phyloP scores from a whole-genome alignment of 1,139 yeast species.

The Yamadazyma aaseri region DNA sequence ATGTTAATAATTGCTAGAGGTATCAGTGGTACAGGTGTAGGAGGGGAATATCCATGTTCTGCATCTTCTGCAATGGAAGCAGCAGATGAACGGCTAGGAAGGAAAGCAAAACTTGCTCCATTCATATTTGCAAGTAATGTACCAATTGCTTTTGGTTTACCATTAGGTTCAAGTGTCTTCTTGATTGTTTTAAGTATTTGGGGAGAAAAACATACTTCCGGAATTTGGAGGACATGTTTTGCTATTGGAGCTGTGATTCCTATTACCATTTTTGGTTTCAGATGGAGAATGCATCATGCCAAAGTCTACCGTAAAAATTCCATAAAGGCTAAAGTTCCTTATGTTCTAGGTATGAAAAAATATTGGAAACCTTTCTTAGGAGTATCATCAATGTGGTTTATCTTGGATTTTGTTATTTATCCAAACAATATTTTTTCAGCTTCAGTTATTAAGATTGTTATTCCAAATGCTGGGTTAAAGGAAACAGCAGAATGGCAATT shows the following conservation, averaged over 20 bases:
- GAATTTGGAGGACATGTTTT: not conserved
- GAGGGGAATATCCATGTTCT: not conserved
- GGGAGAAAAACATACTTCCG: not conserved
- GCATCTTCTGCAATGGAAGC: not conserved
- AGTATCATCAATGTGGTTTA: not conserved
- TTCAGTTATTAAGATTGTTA: not conserved
- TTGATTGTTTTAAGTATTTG: not conserved
- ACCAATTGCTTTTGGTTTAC: not conserved
- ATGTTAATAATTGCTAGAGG: not conserved
- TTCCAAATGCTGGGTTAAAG: not conserved
- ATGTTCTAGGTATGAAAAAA: not conserved
- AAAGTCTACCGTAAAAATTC: not conserved
- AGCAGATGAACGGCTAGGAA: not conserved
- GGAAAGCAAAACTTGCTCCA: not conserved
- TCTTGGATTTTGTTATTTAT: not conserved
- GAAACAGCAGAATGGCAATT: not conserved
- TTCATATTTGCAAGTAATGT: not conserved
- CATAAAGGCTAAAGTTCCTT: not conserved
- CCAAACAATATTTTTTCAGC: not conserved
- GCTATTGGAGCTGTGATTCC: not conserved
- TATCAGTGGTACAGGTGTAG: conserved; percentile 1
- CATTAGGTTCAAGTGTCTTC: not conserved
- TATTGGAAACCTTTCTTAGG: not conserved
- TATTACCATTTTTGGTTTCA: not conserved
- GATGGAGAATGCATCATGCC: not conserved